Conservation (phyloP, 169 alveolate species). For the Amoebophrya sp. region DNA sequence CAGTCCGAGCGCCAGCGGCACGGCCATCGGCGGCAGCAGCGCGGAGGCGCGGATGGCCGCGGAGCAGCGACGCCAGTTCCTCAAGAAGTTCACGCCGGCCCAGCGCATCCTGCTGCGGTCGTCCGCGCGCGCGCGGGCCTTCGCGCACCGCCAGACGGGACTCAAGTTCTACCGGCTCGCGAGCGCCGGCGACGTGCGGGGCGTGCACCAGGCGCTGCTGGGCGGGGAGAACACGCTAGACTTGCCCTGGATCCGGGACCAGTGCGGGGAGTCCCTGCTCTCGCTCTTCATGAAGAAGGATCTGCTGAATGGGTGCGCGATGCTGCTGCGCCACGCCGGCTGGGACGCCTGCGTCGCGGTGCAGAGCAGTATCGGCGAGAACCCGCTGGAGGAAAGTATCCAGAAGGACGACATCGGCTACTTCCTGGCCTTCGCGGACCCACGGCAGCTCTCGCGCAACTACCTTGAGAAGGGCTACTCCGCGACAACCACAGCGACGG, state of each 20-base stretch:
- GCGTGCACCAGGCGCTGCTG: not conserved
- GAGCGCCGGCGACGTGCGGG: not conserved
- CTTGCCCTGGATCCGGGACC: not conserved
- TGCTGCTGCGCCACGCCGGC: not conserved
- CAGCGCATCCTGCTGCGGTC: not conserved
- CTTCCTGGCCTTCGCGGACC: too few species aligned
- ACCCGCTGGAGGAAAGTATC: not conserved
- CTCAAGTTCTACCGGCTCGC: not conserved
- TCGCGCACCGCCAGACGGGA: not conserved
- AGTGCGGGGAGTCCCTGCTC: not conserved
- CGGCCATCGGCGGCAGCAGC: too few species aligned
- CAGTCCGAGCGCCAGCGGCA: too few species aligned
- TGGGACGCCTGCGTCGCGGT: not conserved
- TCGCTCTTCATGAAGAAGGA: not conserved
- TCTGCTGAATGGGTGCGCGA: not conserved
- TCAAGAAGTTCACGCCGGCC: not conserved
- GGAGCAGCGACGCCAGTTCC: not conserved
- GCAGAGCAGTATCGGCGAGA: not conserved
- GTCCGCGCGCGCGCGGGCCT: not conserved
- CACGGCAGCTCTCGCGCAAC: too few species aligned
- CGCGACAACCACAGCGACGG: too few species aligned
- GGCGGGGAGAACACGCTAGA: not conserved
- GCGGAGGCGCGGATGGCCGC: too few species aligned
- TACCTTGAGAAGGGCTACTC: too few species aligned
- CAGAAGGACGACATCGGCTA: not conserved